Evolutionary conservation across 805 yeast genomes (phyloP).

Genomic region (Ogataea nakhonphanomensis): DNA sequence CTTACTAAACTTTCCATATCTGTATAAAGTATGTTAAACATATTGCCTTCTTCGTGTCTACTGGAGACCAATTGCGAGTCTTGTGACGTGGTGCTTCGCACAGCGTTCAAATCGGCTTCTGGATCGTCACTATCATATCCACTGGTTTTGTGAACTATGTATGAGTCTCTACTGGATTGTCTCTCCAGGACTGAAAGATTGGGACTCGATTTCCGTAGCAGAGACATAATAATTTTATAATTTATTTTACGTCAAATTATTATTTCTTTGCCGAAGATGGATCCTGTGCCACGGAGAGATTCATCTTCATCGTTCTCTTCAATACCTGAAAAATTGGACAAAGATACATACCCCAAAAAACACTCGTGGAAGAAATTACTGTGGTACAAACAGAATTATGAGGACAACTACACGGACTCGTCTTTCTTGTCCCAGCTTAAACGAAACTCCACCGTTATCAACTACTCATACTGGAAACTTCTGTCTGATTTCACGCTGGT

Average conservation of each 20-base stretch:
- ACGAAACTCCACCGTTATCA: conserved; percentile 70
- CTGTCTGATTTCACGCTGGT: conserved; percentile 69
- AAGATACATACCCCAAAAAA: conserved; percentile 2
- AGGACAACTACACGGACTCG: conserved; percentile 85
- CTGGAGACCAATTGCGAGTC: conserved; percentile 2
- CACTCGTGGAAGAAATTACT: conserved; percentile 78
- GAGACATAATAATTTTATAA: conserved; percentile 1
- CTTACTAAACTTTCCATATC: conserved; percentile 8
- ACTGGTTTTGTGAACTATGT: conserved; percentile 4
- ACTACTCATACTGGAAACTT: conserved; percentile 61
- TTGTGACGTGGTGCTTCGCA: conserved; percentile 12
- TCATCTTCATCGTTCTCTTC: conserved; percentile 1
- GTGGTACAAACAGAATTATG: conserved; percentile 81
- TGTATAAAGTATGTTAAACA: conserved; percentile 2
- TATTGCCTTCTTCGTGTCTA: conserved; percentile 3
- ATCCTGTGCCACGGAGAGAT: conserved; percentile 1
- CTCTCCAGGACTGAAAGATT: conserved; percentile 14
- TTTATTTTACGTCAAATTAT: neutral
- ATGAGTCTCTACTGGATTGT: conserved; percentile 11
- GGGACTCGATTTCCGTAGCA: conserved; percentile 3
- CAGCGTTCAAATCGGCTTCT: conserved; percentile 20
- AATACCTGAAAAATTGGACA: conserved; percentile 2
- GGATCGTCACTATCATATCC: conserved; percentile 19
- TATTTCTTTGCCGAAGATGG: neutral
- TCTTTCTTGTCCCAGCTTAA: conserved; percentile 78